Percentiles rank a stretch among this genome's conserved stretches.
These are phyloP conservation scores for Narthecium ossifragum DNA, from an alignment of 106 monocot genomes.

Conservation along the genomic window DNA sequence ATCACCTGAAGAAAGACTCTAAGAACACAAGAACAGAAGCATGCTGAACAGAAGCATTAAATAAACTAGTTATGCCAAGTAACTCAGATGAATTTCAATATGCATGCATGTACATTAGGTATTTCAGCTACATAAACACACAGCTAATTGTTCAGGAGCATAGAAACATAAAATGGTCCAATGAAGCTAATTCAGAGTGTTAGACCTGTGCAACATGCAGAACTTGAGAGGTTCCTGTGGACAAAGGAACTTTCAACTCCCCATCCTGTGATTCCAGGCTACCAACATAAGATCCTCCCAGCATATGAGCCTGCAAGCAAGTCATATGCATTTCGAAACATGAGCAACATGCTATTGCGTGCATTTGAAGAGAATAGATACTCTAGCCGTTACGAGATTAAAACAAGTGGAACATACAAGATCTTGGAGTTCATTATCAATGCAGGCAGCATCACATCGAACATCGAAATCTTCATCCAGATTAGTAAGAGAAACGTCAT, in stretches of 20 bases:
- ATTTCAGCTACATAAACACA: too few relatives aligned
- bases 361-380: not conserved
- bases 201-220: slow-evolving; percentile 62
- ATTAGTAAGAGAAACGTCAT: slow-evolving; percentile 46
- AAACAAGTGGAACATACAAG: slow-evolving; percentile 30
- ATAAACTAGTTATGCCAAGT: too few relatives aligned
- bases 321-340: not conserved
- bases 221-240: slow-evolving; percentile 36
- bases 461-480: slow-evolving; percentile 46
- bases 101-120: too few relatives aligned
- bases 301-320: slow-evolving; percentile 46
- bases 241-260: slow-evolving; percentile 45
- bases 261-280: slow-evolving; percentile 35
- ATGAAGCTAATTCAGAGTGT: not conserved
- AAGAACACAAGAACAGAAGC: too few relatives aligned
- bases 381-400: not conserved
- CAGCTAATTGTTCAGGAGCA: too few relatives aligned
- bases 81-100: too few relatives aligned
- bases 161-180: not conserved
- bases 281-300: slow-evolving; percentile 58
- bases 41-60: too few relatives aligned
- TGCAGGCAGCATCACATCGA: slow-evolving; percentile 37
- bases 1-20: too few relatives aligned
- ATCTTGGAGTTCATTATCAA: slow-evolving; percentile 52
- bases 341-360: not conserved